A percentile compares a stretch with the other conserved stretches of the same genome.
Conservation (phyloP, 78 protist species). For the Dictyostelium capitatum region DNA sequence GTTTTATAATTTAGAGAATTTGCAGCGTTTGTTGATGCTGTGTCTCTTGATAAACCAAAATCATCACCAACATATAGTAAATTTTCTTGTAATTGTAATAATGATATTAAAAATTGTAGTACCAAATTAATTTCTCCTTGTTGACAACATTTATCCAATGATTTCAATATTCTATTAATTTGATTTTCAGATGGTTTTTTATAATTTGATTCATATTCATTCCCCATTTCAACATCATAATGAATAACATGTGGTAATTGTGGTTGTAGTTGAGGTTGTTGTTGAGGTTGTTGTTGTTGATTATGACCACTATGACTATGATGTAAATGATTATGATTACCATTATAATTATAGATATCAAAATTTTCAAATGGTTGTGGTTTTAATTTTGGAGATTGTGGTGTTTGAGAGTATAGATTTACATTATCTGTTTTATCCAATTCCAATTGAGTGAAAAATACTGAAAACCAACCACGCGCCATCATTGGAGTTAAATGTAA, state of each 20-base stretch:
- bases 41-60: background rate
- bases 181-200: background rate
- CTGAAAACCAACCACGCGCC: constrained; percentile 74
- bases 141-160: constrained; percentile 25
- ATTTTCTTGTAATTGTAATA: constrained; percentile 65
- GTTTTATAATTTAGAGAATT: background rate
- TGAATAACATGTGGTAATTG: background rate
- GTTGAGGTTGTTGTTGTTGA: background rate
- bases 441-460: constrained; percentile 34
- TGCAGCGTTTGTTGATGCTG: background rate
- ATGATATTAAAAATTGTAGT: constrained; percentile 6
- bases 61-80: constrained; percentile 50
- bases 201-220: background rate
- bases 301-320: too few relatives aligned
- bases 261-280: background rate
- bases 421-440: background rate
- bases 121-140: background rate
- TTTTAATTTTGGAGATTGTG: background rate
- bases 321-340: background rate
- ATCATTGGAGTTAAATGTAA: constrained; percentile 66
- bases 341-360: background rate
- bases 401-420: background rate
- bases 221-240: background rate
- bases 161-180: background rate
- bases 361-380: background rate